Conservation (phyloP, 1,139 yeast species). For the Geotrichum klebahnii region DNA sequence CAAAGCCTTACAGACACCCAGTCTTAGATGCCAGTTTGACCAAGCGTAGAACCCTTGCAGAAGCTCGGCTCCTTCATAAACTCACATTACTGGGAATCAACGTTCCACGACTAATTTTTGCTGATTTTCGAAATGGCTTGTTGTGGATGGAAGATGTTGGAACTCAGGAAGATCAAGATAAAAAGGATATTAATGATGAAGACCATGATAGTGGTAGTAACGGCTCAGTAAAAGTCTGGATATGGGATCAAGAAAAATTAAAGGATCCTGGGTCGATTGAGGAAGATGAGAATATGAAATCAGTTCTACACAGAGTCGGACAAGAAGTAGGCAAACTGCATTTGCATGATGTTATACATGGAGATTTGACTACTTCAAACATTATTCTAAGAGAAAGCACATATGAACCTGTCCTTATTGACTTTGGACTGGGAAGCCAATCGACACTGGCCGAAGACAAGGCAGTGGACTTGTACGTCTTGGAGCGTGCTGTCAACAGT, state of each 20-base stretch:
- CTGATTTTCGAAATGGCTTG: constrained; percentile 73
- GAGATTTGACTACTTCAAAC: constrained; percentile 91
- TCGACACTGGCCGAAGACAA: constrained; percentile 81
- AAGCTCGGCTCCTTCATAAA: constrained; percentile 69
- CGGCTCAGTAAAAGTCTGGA: constrained; percentile 40
- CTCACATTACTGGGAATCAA: constrained; percentile 53
- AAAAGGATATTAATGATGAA: neutral
- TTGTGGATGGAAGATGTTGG: constrained; percentile 84
- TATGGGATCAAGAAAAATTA: constrained; percentile 39
- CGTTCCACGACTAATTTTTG: constrained; percentile 66
- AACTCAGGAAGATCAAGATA: constrained; percentile 35
- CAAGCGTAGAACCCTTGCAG: constrained; percentile 76
- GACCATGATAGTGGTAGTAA: constrained; percentile 20
- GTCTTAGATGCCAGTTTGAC: constrained; percentile 71
- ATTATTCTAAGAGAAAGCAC: constrained; percentile 47
- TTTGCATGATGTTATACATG: constrained; percentile 76
- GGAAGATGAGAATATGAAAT: constrained; percentile 30
- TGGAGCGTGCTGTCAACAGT: constrained; percentile 85
- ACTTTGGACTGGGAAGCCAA: constrained; percentile 80
- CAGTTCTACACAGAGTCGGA: constrained; percentile 51
- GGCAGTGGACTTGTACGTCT: constrained; percentile 91
- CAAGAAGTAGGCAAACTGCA: constrained; percentile 68
- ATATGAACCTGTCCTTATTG: constrained; percentile 62
- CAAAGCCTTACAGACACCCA: constrained; percentile 85
- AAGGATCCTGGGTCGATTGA: constrained; percentile 19